phyloP scores from a whole-genome alignment of 495 filamentous ascomycete genomes.

The Aspergillus funiculosus region DNA sequence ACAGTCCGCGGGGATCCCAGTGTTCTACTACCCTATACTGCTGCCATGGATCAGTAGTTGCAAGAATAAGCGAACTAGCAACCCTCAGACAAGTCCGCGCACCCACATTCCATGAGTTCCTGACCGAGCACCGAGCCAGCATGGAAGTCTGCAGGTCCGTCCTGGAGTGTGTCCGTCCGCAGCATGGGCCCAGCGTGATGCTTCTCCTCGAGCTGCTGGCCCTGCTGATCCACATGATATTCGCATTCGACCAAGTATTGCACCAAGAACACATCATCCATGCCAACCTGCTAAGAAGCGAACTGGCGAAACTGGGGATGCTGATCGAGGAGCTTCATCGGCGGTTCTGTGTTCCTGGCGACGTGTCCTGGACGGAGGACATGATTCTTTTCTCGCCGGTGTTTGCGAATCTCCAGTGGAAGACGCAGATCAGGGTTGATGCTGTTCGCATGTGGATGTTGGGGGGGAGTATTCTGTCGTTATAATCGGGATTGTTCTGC shows the following conservation, averaged over 20 bases:
- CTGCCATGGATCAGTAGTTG: neutral
- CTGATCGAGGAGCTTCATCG: constrained; percentile 6
- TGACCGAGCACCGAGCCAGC: constrained; percentile 3
- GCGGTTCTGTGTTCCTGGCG: constrained; percentile 6
- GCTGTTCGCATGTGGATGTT: constrained; percentile 15
- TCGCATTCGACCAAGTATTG: constrained; percentile 6
- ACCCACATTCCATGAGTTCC: neutral
- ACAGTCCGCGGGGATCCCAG: too few species aligned
- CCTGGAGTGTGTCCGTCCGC: neutral
- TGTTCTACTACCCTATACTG: neutral
- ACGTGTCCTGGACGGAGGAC: neutral
- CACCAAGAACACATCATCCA: constrained; percentile 2
- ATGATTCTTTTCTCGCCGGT: constrained; percentile 5
- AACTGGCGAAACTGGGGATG: constrained; percentile 5
- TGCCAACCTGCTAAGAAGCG: constrained; percentile 2
- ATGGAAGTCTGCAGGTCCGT: constrained; percentile 7
- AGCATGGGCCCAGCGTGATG: constrained; percentile 2
- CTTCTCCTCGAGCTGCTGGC: constrained; percentile 3
- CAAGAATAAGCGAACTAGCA: neutral
- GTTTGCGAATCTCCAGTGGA: constrained; percentile 10
- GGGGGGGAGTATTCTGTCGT: too few species aligned
- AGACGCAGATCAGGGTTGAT: constrained; percentile 7
- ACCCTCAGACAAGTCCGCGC: neutral
- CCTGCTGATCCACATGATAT: constrained; percentile 6
- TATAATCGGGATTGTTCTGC: too few species aligned